These are phyloP conservation scores for Jacaranda copaia DNA, from an alignment of 257 asterid genomes.

Conservation along the genomic window DNA sequence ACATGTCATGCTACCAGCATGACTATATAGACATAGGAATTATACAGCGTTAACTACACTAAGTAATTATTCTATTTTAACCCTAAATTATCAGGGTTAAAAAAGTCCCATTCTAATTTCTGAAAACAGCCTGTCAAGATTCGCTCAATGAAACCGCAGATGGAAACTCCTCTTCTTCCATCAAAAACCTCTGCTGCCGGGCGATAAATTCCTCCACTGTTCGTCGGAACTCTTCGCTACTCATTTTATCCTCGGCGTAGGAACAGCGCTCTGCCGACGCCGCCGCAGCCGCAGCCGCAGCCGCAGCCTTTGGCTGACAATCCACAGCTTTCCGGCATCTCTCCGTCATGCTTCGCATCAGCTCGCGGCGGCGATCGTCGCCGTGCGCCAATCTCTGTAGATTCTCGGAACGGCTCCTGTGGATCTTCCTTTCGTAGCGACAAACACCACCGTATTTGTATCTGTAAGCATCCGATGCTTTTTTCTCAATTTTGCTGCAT, in stretches of 20 bases:
- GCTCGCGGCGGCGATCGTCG: slow-evolving; percentile 43
- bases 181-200: slow-evolving; percentile 78
- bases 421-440: slow-evolving; percentile 33
- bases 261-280: slow-evolving; percentile 24
- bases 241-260: slow-evolving; percentile 65
- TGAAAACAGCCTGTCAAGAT: not conserved
- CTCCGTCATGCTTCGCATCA: slow-evolving; percentile 66
- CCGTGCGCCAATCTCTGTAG: slow-evolving; percentile 20
- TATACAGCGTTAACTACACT: not conserved
- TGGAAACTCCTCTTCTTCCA: slow-evolving; percentile 64
- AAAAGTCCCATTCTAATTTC: not conserved
- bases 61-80: not conserved
- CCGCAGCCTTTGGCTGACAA: slow-evolving; percentile 24
- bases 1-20: slow-evolving; percentile 6
- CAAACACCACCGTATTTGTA: not conserved
- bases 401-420: slow-evolving; percentile 62
- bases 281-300: slow-evolving; percentile 13
- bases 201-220: slow-evolving; percentile 90
- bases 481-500: slow-evolving; percentile 27
- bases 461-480: not conserved
- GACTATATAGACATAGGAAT: not conserved
- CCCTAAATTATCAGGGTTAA: not conserved
- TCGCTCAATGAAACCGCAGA: slow-evolving; percentile 38
- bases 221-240: slow-evolving; percentile 77
- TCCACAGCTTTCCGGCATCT: slow-evolving; percentile 36